These are phyloP conservation scores for Trichoderma endophyticum DNA, from an alignment of 2,329 filamentous ascomycete genomes.

Conservation along the genomic window DNA sequence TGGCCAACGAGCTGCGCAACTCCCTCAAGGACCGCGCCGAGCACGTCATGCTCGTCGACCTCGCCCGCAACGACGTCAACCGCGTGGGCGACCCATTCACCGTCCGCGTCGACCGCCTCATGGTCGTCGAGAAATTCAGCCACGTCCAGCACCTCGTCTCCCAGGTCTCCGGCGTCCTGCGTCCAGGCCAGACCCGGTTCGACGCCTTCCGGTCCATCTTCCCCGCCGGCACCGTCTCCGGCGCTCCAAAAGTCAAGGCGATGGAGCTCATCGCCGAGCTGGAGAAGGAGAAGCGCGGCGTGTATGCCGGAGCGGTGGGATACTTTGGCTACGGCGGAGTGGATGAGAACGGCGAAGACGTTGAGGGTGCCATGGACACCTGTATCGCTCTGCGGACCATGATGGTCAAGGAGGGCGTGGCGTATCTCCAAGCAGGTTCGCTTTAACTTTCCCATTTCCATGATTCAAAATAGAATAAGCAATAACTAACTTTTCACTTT, in stretches of 20 bases:
- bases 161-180: conserved; percentile 87
- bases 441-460: neutral
- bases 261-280: conserved; percentile 97
- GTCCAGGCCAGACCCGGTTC: conserved; percentile 81
- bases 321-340: conserved; percentile 89
- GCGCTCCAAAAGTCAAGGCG: conserved; percentile 90
- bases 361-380: conserved; percentile 89
- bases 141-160: conserved; percentile 97
- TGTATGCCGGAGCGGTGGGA: conserved; percentile 93
- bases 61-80: conserved; percentile 95
- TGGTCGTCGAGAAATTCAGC: conserved; percentile 92
- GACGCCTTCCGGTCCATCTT: conserved; percentile 97
- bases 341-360: conserved; percentile 57
- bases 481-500: neutral
- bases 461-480: neutral
- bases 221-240: conserved; percentile 91
- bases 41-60: conserved; percentile 73
- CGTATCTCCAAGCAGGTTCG: conserved; percentile 78
- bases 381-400: conserved; percentile 82
- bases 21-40: conserved; percentile 68
- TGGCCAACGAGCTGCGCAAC: conserved; percentile 72
- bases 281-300: conserved; percentile 87
- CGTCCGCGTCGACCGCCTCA: conserved; percentile 86
- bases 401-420: conserved; percentile 86
- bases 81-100: conserved; percentile 87